Evolutionary conservation across 2,329 filamentous ascomycete genomes (phyloP), one percentile per base, ranked within the genome.

Genomic region (Scytalidium lignicola): DNA sequence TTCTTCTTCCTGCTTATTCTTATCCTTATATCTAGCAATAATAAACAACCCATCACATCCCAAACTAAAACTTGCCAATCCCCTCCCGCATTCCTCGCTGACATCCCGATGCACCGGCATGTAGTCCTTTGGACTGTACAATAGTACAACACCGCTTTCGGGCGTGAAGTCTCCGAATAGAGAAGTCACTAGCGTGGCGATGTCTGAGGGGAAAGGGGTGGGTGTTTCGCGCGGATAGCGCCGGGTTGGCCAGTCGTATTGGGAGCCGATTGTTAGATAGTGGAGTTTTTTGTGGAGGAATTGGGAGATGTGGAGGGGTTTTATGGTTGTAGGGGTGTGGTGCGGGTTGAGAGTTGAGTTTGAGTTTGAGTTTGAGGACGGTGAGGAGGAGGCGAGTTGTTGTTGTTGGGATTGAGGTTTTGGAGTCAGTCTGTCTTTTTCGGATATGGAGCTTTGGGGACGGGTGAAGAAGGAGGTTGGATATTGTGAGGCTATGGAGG

Each of bases 61-160:
- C 41, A 97, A 74, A 58, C 88, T 95, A 39, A 97, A 72, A 56
- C 89, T 95, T 13, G 95, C 82, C 15, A 97, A 75, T 0, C 89
- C 89, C 43, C 77, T 82, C 58, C 88, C 79, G 46, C 84, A 88
- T 55, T 87, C 77, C 69, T 97, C 92, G 51, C 89, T 93, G 37
- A 97, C 90, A 62, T 99, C 92, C 12, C 92, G 83, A 69, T 97
- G 92, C 65, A 96, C 82, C 70, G 89, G 92, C 68, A 97, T 85
- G 1, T 88, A 95, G 62, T 97, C 91, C 20, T 90, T 89, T 0
- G 91, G 87, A 0, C 83, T 86, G 69, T 97, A 97, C 41, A 97
- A 77, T 63, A 97, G 96, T 55, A 95, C 82, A 52, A 97, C 96
- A 26, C 92, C 92, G 1, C 91, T 90, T 69, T 97, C 85, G 0